Base-by-base conservation (phyloP, 2,329 filamentous ascomycete species). In the Xylariaceae sp. region DNA sequence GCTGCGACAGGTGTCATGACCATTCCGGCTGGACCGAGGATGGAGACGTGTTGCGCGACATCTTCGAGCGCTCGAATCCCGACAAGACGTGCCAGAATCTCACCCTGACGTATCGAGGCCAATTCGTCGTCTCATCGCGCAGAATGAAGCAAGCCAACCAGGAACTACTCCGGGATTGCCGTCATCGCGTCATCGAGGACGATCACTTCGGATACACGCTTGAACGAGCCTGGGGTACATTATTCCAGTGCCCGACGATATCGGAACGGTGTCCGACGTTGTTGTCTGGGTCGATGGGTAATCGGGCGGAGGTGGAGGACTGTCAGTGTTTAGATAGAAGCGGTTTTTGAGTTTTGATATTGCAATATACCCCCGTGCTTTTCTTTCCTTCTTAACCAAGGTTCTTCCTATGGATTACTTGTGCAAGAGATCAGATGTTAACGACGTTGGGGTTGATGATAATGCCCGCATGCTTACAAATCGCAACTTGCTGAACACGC, bases 181-280 rank as follows among this genome's bases (percentile, higher is more conserved):
- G 61, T 34, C 35, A 18, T 18, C 52, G 51, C 41, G 10, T 65
- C 15, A 23, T 56, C n/a, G 23, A 48, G 5, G 59, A 64, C 7
- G 61, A 58, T 2, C 49, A 54, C 35, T 61, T 65, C 49, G 63
- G 63, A 13, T 65, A 44, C 53, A 58, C 59, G 4, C n/a, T 65
- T 37, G 63, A 65, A 50, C 52, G 63, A 41, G 53, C 56, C 13
- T 65, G 63, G 63, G 61, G 61, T 1, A 62, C 60, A 15, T 17
- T 64, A 39, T 65, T 65, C 45, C 59, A 55, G 35, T 65, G 63
- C 52, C 63, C 63, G 17, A 64, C 59, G 44, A 62, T 64, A 57
- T 65, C 63, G 18, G 61, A 64, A 50, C 59, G 61, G 23, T 65
- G 63, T 48, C 63, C 63, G 4, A 64, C 63, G 15, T 58, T 65